Evolutionary conservation across 345 rosid genomes (phyloP).

Genomic region (Arabidopsis suecica): DNA sequence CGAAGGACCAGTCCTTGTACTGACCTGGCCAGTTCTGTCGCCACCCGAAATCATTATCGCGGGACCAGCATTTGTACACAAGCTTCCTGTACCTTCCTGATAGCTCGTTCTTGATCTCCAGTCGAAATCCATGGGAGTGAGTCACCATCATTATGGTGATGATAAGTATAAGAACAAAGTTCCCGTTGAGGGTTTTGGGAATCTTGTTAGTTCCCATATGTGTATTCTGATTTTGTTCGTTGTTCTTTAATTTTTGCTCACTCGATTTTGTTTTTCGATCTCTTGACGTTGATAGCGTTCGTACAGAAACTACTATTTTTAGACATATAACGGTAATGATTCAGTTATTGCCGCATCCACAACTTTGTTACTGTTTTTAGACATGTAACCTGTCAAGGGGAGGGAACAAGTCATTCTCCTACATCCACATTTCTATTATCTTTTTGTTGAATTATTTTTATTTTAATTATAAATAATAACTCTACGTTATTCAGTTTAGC

Average conservation of each 20-base stretch:
- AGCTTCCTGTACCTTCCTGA: slow-evolving; percentile 39
- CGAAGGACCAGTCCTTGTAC: slow-evolving; percentile 39
- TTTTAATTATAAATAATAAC: neutral
- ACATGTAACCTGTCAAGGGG: slow-evolving; percentile 18
- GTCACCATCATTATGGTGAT: slow-evolving; percentile 39
- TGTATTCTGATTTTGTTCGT: slow-evolving; percentile 16
- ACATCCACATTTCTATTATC: slow-evolving; percentile 8
- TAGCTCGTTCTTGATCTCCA: slow-evolving; percentile 41
- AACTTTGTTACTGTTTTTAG: slow-evolving; percentile 3
- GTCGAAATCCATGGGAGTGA: slow-evolving; percentile 47
- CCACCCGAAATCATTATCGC: slow-evolving; percentile 45
- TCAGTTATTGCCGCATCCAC: slow-evolving; percentile 3
- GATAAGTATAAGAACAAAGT: slow-evolving; percentile 35
- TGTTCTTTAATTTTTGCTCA: slow-evolving; percentile 11
- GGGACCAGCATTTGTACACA: slow-evolving; percentile 46
- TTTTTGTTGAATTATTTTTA: neutral
- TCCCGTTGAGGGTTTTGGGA: slow-evolving; percentile 25
- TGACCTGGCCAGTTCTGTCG: slow-evolving; percentile 41
- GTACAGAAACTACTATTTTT: slow-evolving; percentile 27
- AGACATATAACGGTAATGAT: slow-evolving; percentile 3
- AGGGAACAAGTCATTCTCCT: slow-evolving; percentile 32
- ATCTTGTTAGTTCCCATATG: slow-evolving; percentile 28
- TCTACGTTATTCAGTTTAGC: neutral
- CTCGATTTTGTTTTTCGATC: slow-evolving; percentile 12
- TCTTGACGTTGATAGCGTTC: slow-evolving; percentile 28